These are phyloP conservation scores for Ensete glaucum DNA, from an alignment of 176 grass and related monocot species.

Conservation along the genomic window DNA sequence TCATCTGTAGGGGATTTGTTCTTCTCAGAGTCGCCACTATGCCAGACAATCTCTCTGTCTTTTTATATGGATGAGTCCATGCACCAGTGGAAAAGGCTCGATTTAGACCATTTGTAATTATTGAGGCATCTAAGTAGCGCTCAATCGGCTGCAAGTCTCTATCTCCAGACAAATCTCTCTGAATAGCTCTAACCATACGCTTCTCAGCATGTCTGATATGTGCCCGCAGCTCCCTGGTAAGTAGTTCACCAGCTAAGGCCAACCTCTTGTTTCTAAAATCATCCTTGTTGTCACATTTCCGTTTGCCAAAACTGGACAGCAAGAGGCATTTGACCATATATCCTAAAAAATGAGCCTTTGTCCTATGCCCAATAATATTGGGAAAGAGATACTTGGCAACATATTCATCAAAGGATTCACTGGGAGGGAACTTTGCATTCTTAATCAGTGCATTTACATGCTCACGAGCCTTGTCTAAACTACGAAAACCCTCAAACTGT, in stretches of 20 bases:
- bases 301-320: constrained; percentile 58
- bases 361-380: constrained; percentile 49
- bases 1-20: constrained; percentile 93
- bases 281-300: constrained; percentile 94
- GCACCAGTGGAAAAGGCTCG: constrained; percentile 83
- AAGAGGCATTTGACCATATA: constrained; percentile 97
- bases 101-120: constrained; percentile 84
- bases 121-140: constrained; percentile 61
- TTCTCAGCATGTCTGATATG: constrained; percentile 79
- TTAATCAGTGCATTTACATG: constrained; percentile 58
- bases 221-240: constrained; percentile 72
- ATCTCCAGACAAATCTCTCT: constrained; percentile 86
- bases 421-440: constrained; percentile 66
- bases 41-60: constrained; percentile 57
- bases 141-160: constrained; percentile 46
- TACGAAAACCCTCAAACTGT: constrained; percentile 60
- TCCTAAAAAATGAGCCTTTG: constrained; percentile 72
- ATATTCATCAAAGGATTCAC: constrained; percentile 78
- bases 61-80: constrained; percentile 88
- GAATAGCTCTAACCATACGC: constrained; percentile 79
- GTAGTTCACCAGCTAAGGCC: constrained; percentile 68
- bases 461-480: constrained; percentile 41
- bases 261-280: constrained; percentile 96
- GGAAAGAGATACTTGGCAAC: constrained; percentile 64
- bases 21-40: constrained; percentile 82